A percentile compares a stretch with the other conserved stretches of the same genome.
These are phyloP conservation scores for Prunus yedoensis DNA, from an alignment of 331 rosid genomes.

Conservation along the genomic window DNA sequence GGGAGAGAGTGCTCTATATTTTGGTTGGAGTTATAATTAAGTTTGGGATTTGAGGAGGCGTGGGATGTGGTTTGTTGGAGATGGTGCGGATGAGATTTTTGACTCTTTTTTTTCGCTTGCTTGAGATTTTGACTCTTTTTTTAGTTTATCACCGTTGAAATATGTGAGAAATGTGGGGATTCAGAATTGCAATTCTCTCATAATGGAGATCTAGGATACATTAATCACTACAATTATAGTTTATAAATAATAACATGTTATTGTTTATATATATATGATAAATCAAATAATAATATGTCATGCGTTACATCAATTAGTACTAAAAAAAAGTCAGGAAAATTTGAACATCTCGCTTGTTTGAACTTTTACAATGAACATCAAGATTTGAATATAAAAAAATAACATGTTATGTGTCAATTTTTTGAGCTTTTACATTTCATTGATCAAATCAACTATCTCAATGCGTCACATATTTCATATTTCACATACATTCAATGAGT, in stretches of 20 bases:
- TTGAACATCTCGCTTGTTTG: too few species aligned
- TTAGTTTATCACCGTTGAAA: slow-evolving; percentile 23
- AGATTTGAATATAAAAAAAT: too few species aligned
- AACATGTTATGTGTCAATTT: too few species aligned
- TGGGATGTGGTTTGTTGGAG: slow-evolving; percentile 35
- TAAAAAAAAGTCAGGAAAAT: too few species aligned
- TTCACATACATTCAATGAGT: neutral
- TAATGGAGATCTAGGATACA: slow-evolving; percentile 5
- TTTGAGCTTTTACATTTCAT: too few species aligned
- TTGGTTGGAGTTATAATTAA: slow-evolving; percentile 25
- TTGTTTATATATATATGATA: too few species aligned
- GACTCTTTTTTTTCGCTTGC: neutral
- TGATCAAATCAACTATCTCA: too few species aligned
- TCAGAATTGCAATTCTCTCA: slow-evolving; percentile 5
- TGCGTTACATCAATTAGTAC: too few species aligned
- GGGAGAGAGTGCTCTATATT: slow-evolving; percentile 32
- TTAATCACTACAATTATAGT: neutral
- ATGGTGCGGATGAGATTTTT: slow-evolving; percentile 38
- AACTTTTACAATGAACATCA: too few species aligned
- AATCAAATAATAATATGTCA: too few species aligned
- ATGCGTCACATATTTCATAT: too few species aligned
- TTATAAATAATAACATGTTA: too few species aligned
- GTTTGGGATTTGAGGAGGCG: slow-evolving; percentile 36
- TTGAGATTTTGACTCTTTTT: slow-evolving; percentile 4
- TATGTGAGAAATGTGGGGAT: slow-evolving; percentile 26